Evolutionary conservation across 2,329 filamentous ascomycete species (phyloP).

Genomic region (Scedosporium aurantiacum): DNA sequence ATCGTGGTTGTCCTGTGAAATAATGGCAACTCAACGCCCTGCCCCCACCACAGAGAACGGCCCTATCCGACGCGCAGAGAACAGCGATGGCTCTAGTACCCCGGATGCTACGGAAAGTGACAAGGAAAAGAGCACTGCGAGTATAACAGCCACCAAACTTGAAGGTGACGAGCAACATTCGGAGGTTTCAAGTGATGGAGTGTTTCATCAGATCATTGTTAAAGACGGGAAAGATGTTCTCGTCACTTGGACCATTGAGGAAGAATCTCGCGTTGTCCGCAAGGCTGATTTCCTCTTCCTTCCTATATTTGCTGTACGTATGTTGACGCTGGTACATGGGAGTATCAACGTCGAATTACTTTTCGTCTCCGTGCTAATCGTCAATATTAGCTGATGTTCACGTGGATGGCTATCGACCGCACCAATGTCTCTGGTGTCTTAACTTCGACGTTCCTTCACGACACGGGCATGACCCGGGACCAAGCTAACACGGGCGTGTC

Average conservation of each 20-base stretch:
- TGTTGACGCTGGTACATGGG: background rate
- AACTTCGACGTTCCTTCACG: background rate
- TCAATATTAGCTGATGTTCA: background rate
- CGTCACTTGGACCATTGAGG: background rate
- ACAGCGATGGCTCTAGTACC: background rate
- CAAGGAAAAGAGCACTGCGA: background rate
- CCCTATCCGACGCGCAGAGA: background rate
- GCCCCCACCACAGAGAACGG: background rate
- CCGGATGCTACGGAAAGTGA: background rate
- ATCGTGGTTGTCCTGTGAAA: background rate
- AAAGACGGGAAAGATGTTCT: background rate
- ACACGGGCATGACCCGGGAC: constrained; percentile 1
- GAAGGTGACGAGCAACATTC: background rate
- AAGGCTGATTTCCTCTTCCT: constrained; percentile 1
- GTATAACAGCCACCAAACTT: background rate
- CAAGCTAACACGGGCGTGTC: constrained; percentile 1
- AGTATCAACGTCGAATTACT: background rate
- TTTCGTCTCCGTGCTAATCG: background rate
- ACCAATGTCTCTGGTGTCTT: background rate
- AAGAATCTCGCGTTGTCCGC: background rate
- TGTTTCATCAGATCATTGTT: background rate
- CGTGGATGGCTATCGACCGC: constrained; percentile 1
- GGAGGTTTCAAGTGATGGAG: background rate
- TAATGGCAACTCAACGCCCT: background rate
- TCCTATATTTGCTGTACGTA: background rate